Percentiles rank a stretch among this genome's conserved stretches.
Conservation (phyloP, 495 filamentous ascomycete genomes). For the Podospora conica region DNA sequence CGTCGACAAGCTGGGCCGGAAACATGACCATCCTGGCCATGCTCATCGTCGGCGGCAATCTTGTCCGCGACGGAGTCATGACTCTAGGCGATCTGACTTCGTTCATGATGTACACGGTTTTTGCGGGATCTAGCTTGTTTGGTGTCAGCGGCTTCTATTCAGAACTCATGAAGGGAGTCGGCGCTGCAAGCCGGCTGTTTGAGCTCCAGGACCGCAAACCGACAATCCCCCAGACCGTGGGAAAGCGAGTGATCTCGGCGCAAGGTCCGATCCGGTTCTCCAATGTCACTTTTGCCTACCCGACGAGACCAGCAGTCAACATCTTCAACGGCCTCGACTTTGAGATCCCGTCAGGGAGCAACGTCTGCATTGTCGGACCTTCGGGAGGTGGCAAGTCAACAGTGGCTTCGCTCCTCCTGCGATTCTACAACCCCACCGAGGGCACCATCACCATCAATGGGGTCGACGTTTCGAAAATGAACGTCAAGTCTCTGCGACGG, state of each 20-base stretch:
- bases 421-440: conserved; percentile 79
- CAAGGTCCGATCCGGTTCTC: conserved; percentile 82
- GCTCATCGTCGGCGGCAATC: conserved; percentile 81
- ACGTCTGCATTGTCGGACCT: conserved; percentile 93
- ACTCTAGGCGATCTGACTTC: conserved; percentile 90
- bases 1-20: conserved; percentile 77
- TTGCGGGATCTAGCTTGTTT: conserved; percentile 85
- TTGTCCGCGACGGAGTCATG: conserved; percentile 81
- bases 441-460: conserved; percentile 82
- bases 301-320: conserved; percentile 78
- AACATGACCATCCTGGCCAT: conserved; percentile 95
- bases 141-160: conserved; percentile 94
- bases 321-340: conserved; percentile 91
- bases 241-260: conserved; percentile 68
- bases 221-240: conserved; percentile 76
- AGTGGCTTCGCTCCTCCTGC: conserved; percentile 76
- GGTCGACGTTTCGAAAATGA: conserved; percentile 76
- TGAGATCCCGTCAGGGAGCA: conserved; percentile 83
- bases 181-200: conserved; percentile 89
- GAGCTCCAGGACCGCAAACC: conserved; percentile 92
- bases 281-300: conserved; percentile 81
- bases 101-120: conserved; percentile 96
- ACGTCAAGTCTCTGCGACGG: conserved; percentile 87
- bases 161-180: conserved; percentile 97
- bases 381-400: conserved; percentile 94